Conservation (phyloP, 495 filamentous ascomycete species). For the Aspergillus olivimuriae region DNA sequence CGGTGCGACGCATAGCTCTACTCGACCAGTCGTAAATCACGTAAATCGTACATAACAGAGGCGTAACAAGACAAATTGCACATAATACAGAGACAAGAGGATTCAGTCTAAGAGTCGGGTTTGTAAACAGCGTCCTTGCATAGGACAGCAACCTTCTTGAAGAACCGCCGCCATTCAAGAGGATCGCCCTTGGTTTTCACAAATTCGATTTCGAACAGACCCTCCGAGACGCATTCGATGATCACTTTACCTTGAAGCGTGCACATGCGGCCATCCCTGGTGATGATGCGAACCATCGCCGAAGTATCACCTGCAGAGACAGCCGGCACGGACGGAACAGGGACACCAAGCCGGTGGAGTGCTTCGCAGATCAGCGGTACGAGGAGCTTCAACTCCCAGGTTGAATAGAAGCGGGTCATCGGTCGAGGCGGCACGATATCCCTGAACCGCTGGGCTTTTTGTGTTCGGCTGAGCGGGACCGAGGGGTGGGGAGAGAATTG, state of each 20-base stretch:
- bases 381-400: conserved; percentile 68
- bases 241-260: conserved; percentile 76
- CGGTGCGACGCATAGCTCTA: too few relatives aligned
- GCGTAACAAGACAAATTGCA: conserved; percentile 2
- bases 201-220: conserved; percentile 79
- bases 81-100: background rate
- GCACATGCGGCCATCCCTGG: conserved; percentile 73
- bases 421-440: conserved; percentile 80
- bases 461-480: conserved; percentile 77
- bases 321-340: conserved; percentile 49
- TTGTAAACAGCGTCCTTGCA: conserved; percentile 73
- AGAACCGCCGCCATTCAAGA: conserved; percentile 93
- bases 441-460: conserved; percentile 77
- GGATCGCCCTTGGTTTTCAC: conserved; percentile 95
- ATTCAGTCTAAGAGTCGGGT: conserved; percentile 25
- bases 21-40: conserved; percentile 10
- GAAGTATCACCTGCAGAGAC: conserved; percentile 39
- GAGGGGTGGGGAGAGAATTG: conserved; percentile 81
- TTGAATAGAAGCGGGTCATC: conserved; percentile 87
- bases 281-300: conserved; percentile 64
- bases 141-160: conserved; percentile 81
- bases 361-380: conserved; percentile 74
- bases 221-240: conserved; percentile 61
- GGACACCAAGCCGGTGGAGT: conserved; percentile 75
- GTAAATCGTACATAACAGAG: conserved; percentile 15